Evolutionary conservation across 2,329 filamentous ascomycete species (phyloP), one percentile per base, ranked within the genome.

Genomic region (Dothideomycetidae sp.): DNA sequence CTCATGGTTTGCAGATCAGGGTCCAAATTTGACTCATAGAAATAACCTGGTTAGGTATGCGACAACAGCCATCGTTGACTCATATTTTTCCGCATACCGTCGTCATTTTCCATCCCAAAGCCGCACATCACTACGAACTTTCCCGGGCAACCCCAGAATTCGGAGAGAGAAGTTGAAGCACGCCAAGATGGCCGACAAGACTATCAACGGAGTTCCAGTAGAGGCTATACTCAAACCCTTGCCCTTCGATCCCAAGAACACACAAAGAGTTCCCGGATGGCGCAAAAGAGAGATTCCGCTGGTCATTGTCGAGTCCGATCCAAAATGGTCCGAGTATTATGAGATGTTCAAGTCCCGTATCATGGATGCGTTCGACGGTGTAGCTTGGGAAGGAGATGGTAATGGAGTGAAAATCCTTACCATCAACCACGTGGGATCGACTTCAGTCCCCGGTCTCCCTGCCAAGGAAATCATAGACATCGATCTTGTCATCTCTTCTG

Each of bases 401-500:
- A 29, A 2, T 10, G 34, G 19, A 30, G 39, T 45, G 13, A 44
- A 59, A 3, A 45, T 51, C 23, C 43, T 56, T n/a, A 47, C 50
- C 14, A 51, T 71, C 36, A 45, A 53, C 12, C 68, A 71, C 46
- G 55, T 63, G 19, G 68, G 68, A 16, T 70, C 65, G 10, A 71
- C 69, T 17, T 64, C 63, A 35, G 55, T 72, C 5, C 63, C 64
- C 0, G 53, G 51, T 5, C 57, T 72, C 3, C 55, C 63, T 0
- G 68, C 69, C 31, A 71, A 72, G 51, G 54, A 58, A 18, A 52
- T 70, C 32, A 66, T 72, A 32, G 68, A 72, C 47, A 57, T 72
- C 17, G 69, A 71, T 45, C 50, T 71, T 5, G 54, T 62, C 3
- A 55, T 71, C 5, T 33, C 46, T 3, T 29, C 39, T 19, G 41